Conservation (phyloP, 179 eudicot genomes). For the Dionaea muscipula region DNA sequence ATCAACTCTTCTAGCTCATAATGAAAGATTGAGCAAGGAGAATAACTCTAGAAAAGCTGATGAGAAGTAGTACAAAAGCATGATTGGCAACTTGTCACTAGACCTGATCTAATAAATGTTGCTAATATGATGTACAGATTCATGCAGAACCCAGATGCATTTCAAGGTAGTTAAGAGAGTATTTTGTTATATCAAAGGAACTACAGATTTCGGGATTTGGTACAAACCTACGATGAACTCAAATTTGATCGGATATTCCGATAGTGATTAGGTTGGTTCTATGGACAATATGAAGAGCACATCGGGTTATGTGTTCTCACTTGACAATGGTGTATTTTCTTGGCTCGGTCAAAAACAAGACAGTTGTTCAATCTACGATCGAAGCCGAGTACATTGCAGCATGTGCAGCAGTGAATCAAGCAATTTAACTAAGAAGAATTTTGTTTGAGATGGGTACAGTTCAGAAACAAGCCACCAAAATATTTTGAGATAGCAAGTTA, state of each 20-base stretch:
- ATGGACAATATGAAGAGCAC: conserved; percentile 8
- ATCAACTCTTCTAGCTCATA: not conserved
- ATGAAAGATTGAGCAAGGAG: conserved; percentile 6
- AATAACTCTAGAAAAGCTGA: not conserved
- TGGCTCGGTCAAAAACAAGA: conserved; percentile 11
- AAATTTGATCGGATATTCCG: conserved; percentile 3
- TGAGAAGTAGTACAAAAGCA: not conserved
- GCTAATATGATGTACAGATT: conserved; percentile 2
- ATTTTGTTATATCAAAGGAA: conserved; percentile 5
- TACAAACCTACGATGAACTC: not conserved
- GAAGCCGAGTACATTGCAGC: conserved; percentile 10
- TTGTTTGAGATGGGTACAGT: no score
- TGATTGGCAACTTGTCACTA: conserved; percentile 8
- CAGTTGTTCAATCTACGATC: not conserved
- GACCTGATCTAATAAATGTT: conserved; percentile 5
- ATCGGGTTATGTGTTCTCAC: conserved; percentile 1
- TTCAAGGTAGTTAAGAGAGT: conserved; percentile 1
- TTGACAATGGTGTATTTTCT: conserved; percentile 4
- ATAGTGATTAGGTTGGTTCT: conserved; percentile 12
- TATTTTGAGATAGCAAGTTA: no score
- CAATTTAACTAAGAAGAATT: not conserved
- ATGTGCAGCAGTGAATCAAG: conserved; percentile 8
- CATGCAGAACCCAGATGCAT: conserved; percentile 7
- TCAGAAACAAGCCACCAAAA: no score
- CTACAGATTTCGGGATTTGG: not conserved